These are phyloP conservation scores for Pyrenochaeta sp. DNA, from an alignment of 2,329 filamentous ascomycete species.

Conservation along the genomic window DNA sequence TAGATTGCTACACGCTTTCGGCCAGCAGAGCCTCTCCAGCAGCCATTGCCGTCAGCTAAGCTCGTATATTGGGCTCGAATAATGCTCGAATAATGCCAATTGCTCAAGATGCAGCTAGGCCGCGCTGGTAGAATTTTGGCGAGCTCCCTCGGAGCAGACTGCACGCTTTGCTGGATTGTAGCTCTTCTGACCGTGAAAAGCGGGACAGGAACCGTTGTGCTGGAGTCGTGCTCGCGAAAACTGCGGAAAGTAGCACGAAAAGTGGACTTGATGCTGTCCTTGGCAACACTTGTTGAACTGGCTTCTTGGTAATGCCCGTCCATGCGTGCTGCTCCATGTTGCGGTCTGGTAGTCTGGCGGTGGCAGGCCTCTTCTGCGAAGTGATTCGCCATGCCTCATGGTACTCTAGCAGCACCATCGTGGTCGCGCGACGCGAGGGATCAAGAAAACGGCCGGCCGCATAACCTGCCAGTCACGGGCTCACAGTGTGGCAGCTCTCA, in stretches of 20 bases:
- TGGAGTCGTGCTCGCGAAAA: slow-evolving; percentile 21
- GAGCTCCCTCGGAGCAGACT: slow-evolving; percentile 16
- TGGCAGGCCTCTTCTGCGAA: slow-evolving; percentile 28
- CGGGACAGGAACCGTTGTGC: slow-evolving; percentile 22
- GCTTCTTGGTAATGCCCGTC: slow-evolving; percentile 32
- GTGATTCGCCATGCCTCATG: slow-evolving; percentile 38
- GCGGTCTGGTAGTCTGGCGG: slow-evolving; percentile 29
- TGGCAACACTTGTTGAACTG: slow-evolving; percentile 28
- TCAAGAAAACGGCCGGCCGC: slow-evolving; percentile 32
- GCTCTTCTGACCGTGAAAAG: slow-evolving; percentile 27
- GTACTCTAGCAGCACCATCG: slow-evolving; percentile 30
- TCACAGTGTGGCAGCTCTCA: slow-evolving; percentile 31
- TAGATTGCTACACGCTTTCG: slow-evolving; percentile 8
- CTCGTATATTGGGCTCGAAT: slow-evolving; percentile 8
- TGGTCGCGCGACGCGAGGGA: slow-evolving; percentile 33
- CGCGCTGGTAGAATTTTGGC: slow-evolving; percentile 19
- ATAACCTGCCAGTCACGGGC: slow-evolving; percentile 45
- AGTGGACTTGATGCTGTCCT: slow-evolving; percentile 19
- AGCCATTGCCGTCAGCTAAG: slow-evolving; percentile 2
- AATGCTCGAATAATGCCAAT: slow-evolving; percentile 4
- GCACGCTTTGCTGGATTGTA: slow-evolving; percentile 26
- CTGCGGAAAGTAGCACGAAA: slow-evolving; percentile 14
- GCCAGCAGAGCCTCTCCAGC: slow-evolving; percentile 1
- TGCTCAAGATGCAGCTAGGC: slow-evolving; percentile 13
- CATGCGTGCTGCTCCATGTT: slow-evolving; percentile 29